Evolutionary conservation across 208 protist genomes (phyloP).

Genomic region (Crithidia thermophila): DNA sequence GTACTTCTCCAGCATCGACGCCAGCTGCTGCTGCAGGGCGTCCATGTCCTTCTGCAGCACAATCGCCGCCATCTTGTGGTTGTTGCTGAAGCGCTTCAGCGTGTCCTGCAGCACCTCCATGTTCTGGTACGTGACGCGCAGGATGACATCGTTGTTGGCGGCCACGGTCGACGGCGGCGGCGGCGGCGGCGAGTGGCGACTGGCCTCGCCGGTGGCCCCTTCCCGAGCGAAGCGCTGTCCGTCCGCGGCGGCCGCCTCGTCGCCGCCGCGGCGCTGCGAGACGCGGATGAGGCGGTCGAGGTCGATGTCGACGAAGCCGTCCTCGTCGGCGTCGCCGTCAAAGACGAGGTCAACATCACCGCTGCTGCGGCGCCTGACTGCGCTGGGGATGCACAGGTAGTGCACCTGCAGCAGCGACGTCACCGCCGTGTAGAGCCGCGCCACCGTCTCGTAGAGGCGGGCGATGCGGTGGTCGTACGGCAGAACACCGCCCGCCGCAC

Average conservation of each 20-base stretch:
- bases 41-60: slow-evolving; percentile 83
- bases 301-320: slow-evolving; percentile 74
- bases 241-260: background rate
- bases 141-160: slow-evolving; percentile 60
- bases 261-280: slow-evolving; percentile 21
- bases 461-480: slow-evolving; percentile 73
- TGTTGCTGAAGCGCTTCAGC: slow-evolving; percentile 70
- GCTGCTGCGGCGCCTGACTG: slow-evolving; percentile 34
- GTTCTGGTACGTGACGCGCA: slow-evolving; percentile 67
- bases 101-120: slow-evolving; percentile 58
- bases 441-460: slow-evolving; percentile 68
- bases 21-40: slow-evolving; percentile 70
- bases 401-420: slow-evolving; percentile 71
- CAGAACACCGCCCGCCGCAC: slow-evolving; percentile 28
- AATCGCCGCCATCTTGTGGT: slow-evolving; percentile 85
- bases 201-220: background rate
- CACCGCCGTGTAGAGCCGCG: slow-evolving; percentile 65
- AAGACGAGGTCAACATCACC: slow-evolving; percentile 66
- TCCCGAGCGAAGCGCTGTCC: slow-evolving; percentile 5
- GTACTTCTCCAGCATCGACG: slow-evolving; percentile 77
- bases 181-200: background rate
- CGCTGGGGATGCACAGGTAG: slow-evolving; percentile 71
- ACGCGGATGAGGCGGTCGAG: slow-evolving; percentile 52
- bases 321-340: slow-evolving; percentile 44
- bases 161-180: slow-evolving; percentile 18